These are phyloP conservation scores for Amauroascus verrucosus DNA, from an alignment of 2,329 filamentous ascomycete genomes.

Conservation along the genomic window DNA sequence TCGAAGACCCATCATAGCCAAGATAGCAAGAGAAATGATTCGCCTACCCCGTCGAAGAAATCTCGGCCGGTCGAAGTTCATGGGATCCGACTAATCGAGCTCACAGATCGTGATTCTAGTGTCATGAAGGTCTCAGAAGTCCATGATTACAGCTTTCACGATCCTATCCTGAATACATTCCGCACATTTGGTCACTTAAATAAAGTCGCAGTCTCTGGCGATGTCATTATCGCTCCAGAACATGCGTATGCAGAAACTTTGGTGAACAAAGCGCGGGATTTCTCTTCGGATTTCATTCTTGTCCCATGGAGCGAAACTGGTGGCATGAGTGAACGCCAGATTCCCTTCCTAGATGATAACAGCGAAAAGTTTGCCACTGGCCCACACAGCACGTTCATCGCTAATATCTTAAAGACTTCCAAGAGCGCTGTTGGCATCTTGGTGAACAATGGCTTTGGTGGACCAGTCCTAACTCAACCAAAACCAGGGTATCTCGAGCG, in stretches of 20 bases:
- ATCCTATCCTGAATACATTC: conserved; percentile 87
- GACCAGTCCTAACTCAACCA: conserved; percentile 22
- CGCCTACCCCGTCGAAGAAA: conserved; percentile 17
- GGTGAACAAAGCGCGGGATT: conserved; percentile 57
- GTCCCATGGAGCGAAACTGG: conserved; percentile 86
- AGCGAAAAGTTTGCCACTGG: conserved; percentile 48
- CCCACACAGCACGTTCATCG: conserved; percentile 64
- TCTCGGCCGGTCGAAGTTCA: conserved; percentile 56
- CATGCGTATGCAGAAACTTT: conserved; percentile 70
- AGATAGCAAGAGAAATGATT: conserved; percentile 17
- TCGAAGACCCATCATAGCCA: conserved; percentile 29
- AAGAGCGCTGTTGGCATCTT: conserved; percentile 65
- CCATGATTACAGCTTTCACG: conserved; percentile 60
- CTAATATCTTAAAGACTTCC: conserved; percentile 52
- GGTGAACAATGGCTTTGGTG: conserved; percentile 60
- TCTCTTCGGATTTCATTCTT: conserved; percentile 62
- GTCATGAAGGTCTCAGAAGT: conserved; percentile 88
- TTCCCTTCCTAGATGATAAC: conserved; percentile 42
- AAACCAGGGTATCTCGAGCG: conserved; percentile 34
- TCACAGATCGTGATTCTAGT: conserved; percentile 85
- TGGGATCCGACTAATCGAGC: conserved; percentile 72
- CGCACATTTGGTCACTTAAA: conserved; percentile 76
- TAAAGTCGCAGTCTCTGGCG: conserved; percentile 71
- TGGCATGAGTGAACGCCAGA: conserved; percentile 56
- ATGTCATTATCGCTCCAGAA: conserved; percentile 68